Evolutionary conservation across 257 asterid genomes (phyloP).

Genomic region (Phtheirospermum japonicum): DNA sequence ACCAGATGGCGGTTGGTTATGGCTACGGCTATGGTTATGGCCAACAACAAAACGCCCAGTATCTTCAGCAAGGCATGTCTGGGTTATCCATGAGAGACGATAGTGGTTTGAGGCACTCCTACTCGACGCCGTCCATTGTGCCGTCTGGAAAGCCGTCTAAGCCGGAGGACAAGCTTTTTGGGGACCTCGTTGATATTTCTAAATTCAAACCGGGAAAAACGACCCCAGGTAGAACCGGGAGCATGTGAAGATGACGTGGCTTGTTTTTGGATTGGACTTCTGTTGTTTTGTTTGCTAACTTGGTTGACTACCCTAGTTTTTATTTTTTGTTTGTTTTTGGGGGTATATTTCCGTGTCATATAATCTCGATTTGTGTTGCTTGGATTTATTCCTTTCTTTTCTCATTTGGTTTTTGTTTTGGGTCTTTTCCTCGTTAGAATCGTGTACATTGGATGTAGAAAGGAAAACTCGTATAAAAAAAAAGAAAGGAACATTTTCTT

Average conservation of each 20-base stretch:
- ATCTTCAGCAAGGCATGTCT: conserved; percentile 61
- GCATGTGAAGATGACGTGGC: conserved; percentile 35
- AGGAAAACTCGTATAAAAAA: conserved; percentile 28
- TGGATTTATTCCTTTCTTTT: conserved; percentile 22
- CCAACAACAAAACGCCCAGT: conserved; percentile 66
- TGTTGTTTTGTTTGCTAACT: conserved; percentile 31
- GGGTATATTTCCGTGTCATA: conserved; percentile 20
- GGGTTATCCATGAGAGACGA: conserved; percentile 77
- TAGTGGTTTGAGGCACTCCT: conserved; percentile 36
- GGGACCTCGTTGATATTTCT: conserved; percentile 56
- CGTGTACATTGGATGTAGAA: conserved; percentile 44
- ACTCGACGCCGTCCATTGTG: conserved; percentile 45
- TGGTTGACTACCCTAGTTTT: conserved; percentile 15
- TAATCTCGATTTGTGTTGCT: conserved; percentile 28
- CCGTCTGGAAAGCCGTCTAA: conserved; percentile 66
- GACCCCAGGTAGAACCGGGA: conserved; percentile 43
- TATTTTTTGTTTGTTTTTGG: neutral
- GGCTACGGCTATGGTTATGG: conserved; percentile 59
- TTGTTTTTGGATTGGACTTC: conserved; percentile 17
- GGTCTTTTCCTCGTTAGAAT: conserved; percentile 23
- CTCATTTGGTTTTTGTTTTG: conserved; percentile 14
- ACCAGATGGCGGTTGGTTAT: conserved; percentile 58
- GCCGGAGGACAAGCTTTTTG: conserved; percentile 72
- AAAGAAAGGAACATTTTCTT: conserved; percentile 25
- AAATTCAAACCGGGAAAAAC: conserved; percentile 45